Percentiles rank a stretch among this genome's conserved stretches.
phyloP scores from a whole-genome alignment of 2,329 filamentous ascomycete genomes.

The Colletotrichum tanaceti region DNA sequence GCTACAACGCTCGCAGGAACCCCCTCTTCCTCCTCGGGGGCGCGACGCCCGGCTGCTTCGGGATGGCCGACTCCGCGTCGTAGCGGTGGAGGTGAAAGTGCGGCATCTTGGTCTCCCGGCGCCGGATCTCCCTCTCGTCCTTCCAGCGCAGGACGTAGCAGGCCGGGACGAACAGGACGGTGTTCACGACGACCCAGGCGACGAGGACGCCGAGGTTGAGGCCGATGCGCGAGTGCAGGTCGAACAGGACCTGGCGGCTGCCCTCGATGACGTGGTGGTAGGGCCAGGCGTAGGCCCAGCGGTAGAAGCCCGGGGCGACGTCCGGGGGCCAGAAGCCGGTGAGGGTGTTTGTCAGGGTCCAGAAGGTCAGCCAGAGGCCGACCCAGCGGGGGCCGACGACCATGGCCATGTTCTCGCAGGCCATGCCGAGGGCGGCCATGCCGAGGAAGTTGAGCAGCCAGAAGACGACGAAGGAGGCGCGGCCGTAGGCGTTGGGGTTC shows the following conservation, averaged over 20 bases:
- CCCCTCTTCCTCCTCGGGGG: slow-evolving; percentile 26
- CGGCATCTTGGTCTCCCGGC: slow-evolving; percentile 12
- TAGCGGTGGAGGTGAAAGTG: slow-evolving; percentile 23
- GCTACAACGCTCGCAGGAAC: slow-evolving; percentile 21
- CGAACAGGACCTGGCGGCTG: slow-evolving; percentile 26
- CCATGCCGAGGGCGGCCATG: slow-evolving; percentile 30
- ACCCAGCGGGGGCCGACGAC: slow-evolving; percentile 27
- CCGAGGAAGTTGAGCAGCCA: slow-evolving; percentile 32
- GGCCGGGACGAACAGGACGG: slow-evolving; percentile 9
- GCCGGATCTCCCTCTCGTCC: slow-evolving; percentile 22
- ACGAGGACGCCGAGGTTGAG: slow-evolving; percentile 25
- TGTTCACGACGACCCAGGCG: slow-evolving; percentile 27
- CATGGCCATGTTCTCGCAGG: slow-evolving; percentile 36
- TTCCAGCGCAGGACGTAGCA: slow-evolving; percentile 32
- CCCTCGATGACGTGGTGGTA: slow-evolving; percentile 34
- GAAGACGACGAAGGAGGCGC: slow-evolving; percentile 24
- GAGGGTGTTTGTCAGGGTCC: slow-evolving; percentile 28
- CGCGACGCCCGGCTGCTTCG: slow-evolving; percentile 20
- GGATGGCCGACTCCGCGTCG: slow-evolving; percentile 19
- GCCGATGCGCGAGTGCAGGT: slow-evolving; percentile 29
- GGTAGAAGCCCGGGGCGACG: slow-evolving; percentile 28
- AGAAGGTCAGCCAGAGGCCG: slow-evolving; percentile 28
- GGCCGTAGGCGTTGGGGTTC: slow-evolving; percentile 27
- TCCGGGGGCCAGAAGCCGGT: slow-evolving; percentile 30
- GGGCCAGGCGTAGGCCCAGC: slow-evolving; percentile 32